phyloP scores from a whole-genome alignment of 2,329 filamentous ascomycete species.

The Trichophyton schoenleinii region DNA sequence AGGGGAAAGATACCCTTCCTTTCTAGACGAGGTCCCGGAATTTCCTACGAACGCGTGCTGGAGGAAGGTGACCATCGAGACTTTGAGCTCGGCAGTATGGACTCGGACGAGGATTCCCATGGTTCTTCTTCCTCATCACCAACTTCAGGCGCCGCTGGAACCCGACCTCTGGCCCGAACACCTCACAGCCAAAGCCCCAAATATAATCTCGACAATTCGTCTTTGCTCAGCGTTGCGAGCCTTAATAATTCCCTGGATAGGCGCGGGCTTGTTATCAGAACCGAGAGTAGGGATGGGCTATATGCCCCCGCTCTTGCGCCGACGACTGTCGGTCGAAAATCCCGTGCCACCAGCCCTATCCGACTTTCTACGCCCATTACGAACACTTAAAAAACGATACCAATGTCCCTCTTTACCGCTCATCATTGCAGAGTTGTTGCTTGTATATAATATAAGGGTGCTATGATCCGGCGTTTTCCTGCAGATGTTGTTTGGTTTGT shows the following conservation, averaged over 20 bases:
- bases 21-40: conserved; percentile 23
- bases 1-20: conserved; percentile 35
- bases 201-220: conserved; percentile 30
- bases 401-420: not conserved
- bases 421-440: not conserved
- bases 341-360: conserved; percentile 39
- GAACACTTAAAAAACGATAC: not conserved
- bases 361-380: conserved; percentile 7
- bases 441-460: not conserved
- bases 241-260: conserved; percentile 32
- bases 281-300: conserved; percentile 74
- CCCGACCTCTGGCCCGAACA: conserved; percentile 16
- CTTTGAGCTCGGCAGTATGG: conserved; percentile 62
- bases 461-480: not conserved
- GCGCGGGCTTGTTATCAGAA: conserved; percentile 64
- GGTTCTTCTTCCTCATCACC: conserved; percentile 45
- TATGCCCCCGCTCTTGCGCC: conserved; percentile 41
- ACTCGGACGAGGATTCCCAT: conserved; percentile 51
- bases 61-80: conserved; percentile 59
- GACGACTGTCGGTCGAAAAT: conserved; percentile 34
- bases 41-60: conserved; percentile 68
- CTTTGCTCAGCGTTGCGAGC: conserved; percentile 27
- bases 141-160: conserved; percentile 19
- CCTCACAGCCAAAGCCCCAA: conserved; percentile 24
- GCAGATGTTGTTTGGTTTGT: not conserved